Base-by-base conservation (phyloP, 2,329 filamentous ascomycete species). In the Graphiopsis chlorocephala region DNA sequence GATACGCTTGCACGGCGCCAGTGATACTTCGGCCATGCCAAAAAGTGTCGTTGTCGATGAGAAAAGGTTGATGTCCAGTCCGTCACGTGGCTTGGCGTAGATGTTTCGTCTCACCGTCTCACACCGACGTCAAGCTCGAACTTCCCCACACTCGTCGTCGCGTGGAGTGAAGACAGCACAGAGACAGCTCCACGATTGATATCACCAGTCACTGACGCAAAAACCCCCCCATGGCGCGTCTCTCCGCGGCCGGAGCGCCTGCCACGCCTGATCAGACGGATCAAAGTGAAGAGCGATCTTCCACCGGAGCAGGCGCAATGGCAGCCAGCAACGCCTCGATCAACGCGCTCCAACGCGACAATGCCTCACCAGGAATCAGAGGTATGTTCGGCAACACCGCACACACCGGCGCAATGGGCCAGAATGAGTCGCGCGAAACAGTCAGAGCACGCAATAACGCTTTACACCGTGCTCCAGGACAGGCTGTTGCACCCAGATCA, bases 1-100 rank as follows among this genome's bases (percentile, higher is more conserved):
- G 79, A 99, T 99, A 73, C 84, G 84, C 78, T 98, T 99, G 64
- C 76, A 75, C 0, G 95, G 95, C 48, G 81, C 80, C 8, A 42
- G 25, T 3, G 62, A 59, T 17, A 45, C 14, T n/a, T 31, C 50
- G 8, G 26, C 38, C 50, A 57, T 63, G 31, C 59, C 12, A 28
- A 31, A 12, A 31, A 2, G 17, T 53, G 33, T n/a, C 47, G 26
- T 29, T 42, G 60, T 55, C n/a, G 50, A 29, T 20, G n/a, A 4
- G 2, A 31, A 4, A 53, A 29, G 50, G 50, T 53, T 20, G 50
- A 53, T 53, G 50, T 31, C 8, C 10, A 2, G 15, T 11, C 8
- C 3, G 50, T 53, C 50, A 53, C 50, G 50, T 31, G 50, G 28
- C 31, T 11, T 31, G 50, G 50, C 15, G n/a, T 45, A 0, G 33